Base-by-base conservation (phyloP, 352 stramenopile species). In the Phytopythium montanum region DNA sequence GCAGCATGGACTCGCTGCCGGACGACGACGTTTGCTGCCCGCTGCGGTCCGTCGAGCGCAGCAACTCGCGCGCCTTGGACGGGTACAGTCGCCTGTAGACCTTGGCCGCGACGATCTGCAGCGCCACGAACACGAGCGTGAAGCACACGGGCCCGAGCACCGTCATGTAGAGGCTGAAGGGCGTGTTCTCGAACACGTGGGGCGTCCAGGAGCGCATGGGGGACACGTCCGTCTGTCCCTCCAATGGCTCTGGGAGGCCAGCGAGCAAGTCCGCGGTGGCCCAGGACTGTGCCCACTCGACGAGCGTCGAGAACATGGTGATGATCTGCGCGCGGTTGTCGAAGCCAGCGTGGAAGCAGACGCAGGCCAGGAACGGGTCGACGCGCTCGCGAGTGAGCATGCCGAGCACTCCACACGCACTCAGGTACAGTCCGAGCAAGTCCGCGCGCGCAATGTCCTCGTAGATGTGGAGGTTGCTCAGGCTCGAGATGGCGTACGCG, bases 401-500 rank as follows among this genome's bases (percentile, higher is more conserved):
- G 26, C 70, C 73, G 5, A 79, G 41, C 0, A 70, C 13, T 2
- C 56, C 58, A 4, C 62, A 61, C 2, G 64, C 12, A 12, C 69
- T 69, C 51, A 81, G 34, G 28, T 75, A 81, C 6, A 81, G 10
- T 0, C 65, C 60, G 2, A 85, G 16, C 12, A 85, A 23, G 48
- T 82, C 75, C 0, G 69, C 65, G 26, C 67, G 53, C 13, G 64
- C 56, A 16, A 82, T 46, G 6, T 66, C 56, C 19, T 76, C 62
- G 49, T 79, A 70, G 41, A 68, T 73, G n/a, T 70, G 53, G 3
- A 65, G 23, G 19, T 71, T 58, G 9, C 2, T 56, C 34, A 63
- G 88, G 42, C 87, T 79, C 36, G 83, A 92, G 59, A 79, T 76
- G 23, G 72, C 87, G 45, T 95, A 93, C 60, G 83, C 83, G 53